Evolutionary conservation across 352 stramenopile genomes (phyloP), one percentile per base, ranked within the genome.

Genomic region (Pythium aristosporum): DNA sequence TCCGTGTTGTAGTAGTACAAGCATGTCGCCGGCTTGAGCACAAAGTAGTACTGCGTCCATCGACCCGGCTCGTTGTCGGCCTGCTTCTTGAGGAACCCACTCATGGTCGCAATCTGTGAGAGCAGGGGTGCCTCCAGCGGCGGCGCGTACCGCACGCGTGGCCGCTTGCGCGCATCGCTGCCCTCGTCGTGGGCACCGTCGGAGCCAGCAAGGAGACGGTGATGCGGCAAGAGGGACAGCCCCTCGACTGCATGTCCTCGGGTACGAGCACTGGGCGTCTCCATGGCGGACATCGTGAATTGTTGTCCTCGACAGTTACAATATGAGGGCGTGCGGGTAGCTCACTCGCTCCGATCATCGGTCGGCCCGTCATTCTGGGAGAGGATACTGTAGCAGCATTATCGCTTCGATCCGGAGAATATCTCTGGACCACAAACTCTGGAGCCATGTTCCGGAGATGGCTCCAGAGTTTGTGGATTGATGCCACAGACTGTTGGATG

Each of bases 11-110:
- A 95, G 70, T 93, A 95, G 58, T 92, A 89, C n/a, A 95, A 70
- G 61, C 87, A 87, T 21, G 86, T 91, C 13, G 82, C 65, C 4
- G 84, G 80, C 46, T 85, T 82, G 56, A 95, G 66, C 50, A 85
- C 81, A 65, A 95, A 93, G 61, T 79, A 95, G 71, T 93, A 93
- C 54, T 78, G 67, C 56, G 87, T 91, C 86, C 86, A 94, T 6
- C 75, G 71, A 8, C 85, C 85, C 0, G 80, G 79, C 39, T 92
- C 78, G 53, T 92, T 92, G 70, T 91, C 85, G 8, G 82, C 86
- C 57, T 94, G 83, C 58, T 93, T 92, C 42, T 73, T 71, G 7
- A 94, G 56, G 44, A 87, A 87, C 0, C 86, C 86, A 41, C 69
- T 80, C 60, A 74, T 82, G 49, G 78, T 85, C 13, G 71, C 80